A percentile compares a stretch with the other conserved stretches of the same genome.
These are phyloP conservation scores for Globisporangium cystogenes DNA, from an alignment of 352 stramenopile genomes.

Conservation along the genomic window DNA sequence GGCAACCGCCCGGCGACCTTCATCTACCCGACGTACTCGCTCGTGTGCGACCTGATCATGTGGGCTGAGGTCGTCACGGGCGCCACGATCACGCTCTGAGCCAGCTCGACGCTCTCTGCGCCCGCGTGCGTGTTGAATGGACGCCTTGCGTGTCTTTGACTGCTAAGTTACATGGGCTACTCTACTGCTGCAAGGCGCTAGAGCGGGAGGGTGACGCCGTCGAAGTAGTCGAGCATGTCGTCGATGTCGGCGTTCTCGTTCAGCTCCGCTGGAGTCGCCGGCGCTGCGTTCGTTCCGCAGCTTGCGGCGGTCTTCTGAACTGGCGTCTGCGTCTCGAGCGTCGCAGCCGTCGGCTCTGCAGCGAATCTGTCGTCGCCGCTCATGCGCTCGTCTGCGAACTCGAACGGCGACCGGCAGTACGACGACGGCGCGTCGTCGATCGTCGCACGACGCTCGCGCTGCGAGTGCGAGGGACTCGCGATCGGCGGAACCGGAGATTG, in stretches of 20 bases:
- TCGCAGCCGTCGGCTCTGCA: not conserved
- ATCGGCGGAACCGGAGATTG: constrained; percentile 19
- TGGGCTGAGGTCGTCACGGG: constrained; percentile 41
- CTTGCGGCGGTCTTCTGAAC: not conserved
- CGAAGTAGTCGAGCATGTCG: constrained; percentile 76
- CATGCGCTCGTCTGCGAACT: not conserved
- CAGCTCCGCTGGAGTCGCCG: too few relatives aligned
- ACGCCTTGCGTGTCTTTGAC: not conserved
- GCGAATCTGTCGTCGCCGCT: not conserved
- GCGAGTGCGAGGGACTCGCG: constrained; percentile 8
- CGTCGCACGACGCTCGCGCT: constrained; percentile 1
- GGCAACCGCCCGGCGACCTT: constrained; percentile 57
- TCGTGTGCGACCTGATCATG: constrained; percentile 56
- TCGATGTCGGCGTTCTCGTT: constrained; percentile 50
- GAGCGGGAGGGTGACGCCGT: constrained; percentile 54
- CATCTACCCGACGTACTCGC: constrained; percentile 61
- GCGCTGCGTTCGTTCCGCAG: not conserved
- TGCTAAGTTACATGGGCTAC: not conserved
- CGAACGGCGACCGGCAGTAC: not conserved
- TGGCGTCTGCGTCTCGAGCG: not conserved
- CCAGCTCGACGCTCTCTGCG: too few relatives aligned
- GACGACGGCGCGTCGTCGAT: constrained; percentile 2
- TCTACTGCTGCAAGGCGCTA: constrained; percentile 13
- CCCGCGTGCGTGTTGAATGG: not conserved
- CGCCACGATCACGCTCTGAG: constrained; percentile 25